phyloP scores from a whole-genome alignment of 139 green algal species.

The Chlorella sp. region DNA sequence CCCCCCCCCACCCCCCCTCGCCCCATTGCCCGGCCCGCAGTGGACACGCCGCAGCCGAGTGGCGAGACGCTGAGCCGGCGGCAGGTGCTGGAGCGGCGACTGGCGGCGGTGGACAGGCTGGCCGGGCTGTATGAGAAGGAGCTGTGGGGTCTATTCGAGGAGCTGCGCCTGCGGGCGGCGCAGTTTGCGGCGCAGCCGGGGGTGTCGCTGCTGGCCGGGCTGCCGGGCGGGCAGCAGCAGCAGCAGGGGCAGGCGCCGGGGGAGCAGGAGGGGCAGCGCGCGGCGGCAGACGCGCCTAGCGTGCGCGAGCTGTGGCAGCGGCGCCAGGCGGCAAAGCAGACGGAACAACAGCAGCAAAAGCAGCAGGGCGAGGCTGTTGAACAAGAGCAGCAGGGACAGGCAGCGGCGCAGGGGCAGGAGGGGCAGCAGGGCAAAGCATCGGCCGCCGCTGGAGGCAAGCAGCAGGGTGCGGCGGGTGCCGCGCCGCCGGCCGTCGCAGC shows the following conservation, averaged over 20 bases:
- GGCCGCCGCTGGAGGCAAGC: not conserved
- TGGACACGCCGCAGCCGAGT: not conserved
- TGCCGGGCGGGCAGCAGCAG: not conserved
- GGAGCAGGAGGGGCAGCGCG: not conserved
- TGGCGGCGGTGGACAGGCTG: not conserved
- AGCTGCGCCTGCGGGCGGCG: conserved; percentile 21
- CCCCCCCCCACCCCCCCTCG: too few species aligned
- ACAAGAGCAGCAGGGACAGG: conserved; percentile 1
- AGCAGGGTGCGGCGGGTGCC: not conserved
- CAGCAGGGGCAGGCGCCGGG: not conserved
- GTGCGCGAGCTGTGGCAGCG: too few species aligned
- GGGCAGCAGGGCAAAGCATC: not conserved
- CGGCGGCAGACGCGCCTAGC: too few species aligned
- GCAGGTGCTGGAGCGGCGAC: conserved; percentile 23
- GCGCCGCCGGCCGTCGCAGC: too few species aligned
- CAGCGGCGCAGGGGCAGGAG: not conserved
- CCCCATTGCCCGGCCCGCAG: too few species aligned
- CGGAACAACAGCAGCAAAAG: not conserved
- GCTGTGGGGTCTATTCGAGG: conserved; percentile 16
- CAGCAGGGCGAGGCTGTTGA: not conserved
- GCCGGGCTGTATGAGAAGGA: not conserved
- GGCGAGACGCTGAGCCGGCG: conserved; percentile 19
- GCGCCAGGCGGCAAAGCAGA: too few species aligned
- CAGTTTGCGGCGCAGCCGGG: conserved; percentile 10
- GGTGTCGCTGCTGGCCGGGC: too few species aligned